phyloP scores from a whole-genome alignment of 106 monocot species.

The Alisma plantagoaquatica region DNA sequence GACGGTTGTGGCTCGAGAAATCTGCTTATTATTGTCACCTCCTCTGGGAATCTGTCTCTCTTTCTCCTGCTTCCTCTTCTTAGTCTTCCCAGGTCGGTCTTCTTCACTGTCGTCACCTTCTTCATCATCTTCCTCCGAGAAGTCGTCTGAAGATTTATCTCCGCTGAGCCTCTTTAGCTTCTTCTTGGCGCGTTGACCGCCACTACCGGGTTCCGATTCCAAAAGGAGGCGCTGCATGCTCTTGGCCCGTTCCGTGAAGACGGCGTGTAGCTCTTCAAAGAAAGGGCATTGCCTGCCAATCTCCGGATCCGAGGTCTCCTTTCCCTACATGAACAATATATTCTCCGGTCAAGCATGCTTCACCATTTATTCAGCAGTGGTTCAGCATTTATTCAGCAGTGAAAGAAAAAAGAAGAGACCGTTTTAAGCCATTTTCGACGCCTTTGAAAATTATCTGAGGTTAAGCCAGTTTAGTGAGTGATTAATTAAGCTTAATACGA shows the following conservation, averaged over 20 bases:
- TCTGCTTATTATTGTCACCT: too few relatives aligned
- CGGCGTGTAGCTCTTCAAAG: conserved; percentile 84
- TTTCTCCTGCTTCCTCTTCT: conserved; percentile 41
- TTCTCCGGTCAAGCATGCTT: too few relatives aligned
- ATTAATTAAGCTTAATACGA: too few relatives aligned
- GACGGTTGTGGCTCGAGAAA: conserved; percentile 26
- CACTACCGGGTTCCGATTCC: conserved; percentile 60
- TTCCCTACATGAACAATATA: conserved; percentile 61
- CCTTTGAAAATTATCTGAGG: too few relatives aligned
- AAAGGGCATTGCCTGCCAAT: conserved; percentile 76
- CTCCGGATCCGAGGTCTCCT: conserved; percentile 83
- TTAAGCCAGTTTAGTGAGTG: too few relatives aligned
- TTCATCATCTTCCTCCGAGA: conserved; percentile 43
- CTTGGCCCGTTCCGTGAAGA: conserved; percentile 69
- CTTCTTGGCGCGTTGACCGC: conserved; percentile 37
- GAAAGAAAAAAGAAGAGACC: too few relatives aligned
- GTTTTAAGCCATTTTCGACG: too few relatives aligned
- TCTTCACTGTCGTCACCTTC: conserved; percentile 52
- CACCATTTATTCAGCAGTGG: too few relatives aligned
- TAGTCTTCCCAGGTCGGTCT: conserved; percentile 28
- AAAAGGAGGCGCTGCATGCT: conserved; percentile 75
- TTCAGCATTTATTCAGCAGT: too few relatives aligned
- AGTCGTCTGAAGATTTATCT: conserved; percentile 53
- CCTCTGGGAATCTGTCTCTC: conserved; percentile 16
- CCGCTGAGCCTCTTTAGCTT: conserved; percentile 46